Evolutionary conservation across 345 rosid species (phyloP), one percentile per base, ranked within the genome.

Genomic region (Citrus mangshanensis): DNA sequence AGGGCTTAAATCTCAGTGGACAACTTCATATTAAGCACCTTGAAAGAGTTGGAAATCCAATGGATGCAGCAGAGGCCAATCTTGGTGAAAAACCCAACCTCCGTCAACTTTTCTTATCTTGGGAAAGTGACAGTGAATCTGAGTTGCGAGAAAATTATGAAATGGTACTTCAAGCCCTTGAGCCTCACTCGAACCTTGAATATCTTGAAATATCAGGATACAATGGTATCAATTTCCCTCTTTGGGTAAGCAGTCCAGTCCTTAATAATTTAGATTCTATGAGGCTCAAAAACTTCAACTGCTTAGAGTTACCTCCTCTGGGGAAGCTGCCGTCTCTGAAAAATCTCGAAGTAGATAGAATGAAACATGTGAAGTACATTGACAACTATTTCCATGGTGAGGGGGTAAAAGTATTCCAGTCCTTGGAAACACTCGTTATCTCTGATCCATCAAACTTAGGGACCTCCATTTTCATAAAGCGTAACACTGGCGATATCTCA

Each of bases 301-400:
- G 67, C 37, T 63, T 63, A 30, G 21, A 63, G 14, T 32, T 65
- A 65, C 40, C 68, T 30, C n/a, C 42, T 1, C 0, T 65, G 9
- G 68, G 68, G 22, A 32, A 65, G 68, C 68, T 65, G 3, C 42
- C 40, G 12, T 65, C 42, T 19, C 40, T 65, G 0, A 65, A 65
- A 18, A 0, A 16, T 65, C 68, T 65, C 4, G 0, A 0, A 0
- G 1, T 65, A 18, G 2, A 13, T 1, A 13, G 21, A 10, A 32
- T 34, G 25, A 32, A 34, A 0, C 10, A 9, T 65, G 46, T 65
- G 42, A 65, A 34, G 24, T 65, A 65, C 46, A 18, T 18, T 18
- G 69, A 65, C 3, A 1, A 35, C 40, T 4, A 65, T 18, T 34
- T 65, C 69, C 0, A 19, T 7, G 40, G 25, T 34, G 69, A 65